A percentile compares a stretch with the other conserved stretches of the same genome.
phyloP scores from a whole-genome alignment of 73 alveolate species.

The Paramecium tetraurelia region DNA sequence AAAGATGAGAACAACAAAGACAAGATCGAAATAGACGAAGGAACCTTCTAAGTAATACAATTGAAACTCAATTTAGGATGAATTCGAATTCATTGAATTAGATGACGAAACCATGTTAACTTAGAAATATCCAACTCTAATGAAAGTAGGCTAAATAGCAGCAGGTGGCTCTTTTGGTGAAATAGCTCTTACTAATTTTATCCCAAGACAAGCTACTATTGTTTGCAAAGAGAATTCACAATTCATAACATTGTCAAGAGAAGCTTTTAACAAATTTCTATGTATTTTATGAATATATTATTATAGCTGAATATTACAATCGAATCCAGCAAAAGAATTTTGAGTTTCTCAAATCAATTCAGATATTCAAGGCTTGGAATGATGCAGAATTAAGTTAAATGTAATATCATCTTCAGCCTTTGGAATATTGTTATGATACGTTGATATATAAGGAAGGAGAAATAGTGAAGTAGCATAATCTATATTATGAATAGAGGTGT shows the following conservation, averaged over 20 bases:
- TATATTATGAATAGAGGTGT: background rate
- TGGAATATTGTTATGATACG: constrained; percentile 13
- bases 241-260: constrained; percentile 32
- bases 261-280: constrained; percentile 38
- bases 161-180: constrained; percentile 43
- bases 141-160: constrained; percentile 32
- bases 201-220: constrained; percentile 38
- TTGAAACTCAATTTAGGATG: background rate
- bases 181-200: constrained; percentile 43
- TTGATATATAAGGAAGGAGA: constrained; percentile 19
- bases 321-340: background rate
- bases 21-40: background rate
- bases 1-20: background rate
- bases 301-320: constrained; percentile 47
- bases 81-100: background rate
- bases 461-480: background rate
- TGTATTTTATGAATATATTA: background rate
- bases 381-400: constrained; percentile 48
- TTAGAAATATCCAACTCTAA: constrained; percentile 1
- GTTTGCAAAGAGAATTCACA: constrained; percentile 6
- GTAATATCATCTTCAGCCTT: constrained; percentile 31
- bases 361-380: background rate
- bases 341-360: background rate
- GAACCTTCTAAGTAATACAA: background rate
- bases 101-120: background rate